phyloP scores from a whole-genome alignment of 108 stramenopile species.

The Fistulifera solaris region DNA sequence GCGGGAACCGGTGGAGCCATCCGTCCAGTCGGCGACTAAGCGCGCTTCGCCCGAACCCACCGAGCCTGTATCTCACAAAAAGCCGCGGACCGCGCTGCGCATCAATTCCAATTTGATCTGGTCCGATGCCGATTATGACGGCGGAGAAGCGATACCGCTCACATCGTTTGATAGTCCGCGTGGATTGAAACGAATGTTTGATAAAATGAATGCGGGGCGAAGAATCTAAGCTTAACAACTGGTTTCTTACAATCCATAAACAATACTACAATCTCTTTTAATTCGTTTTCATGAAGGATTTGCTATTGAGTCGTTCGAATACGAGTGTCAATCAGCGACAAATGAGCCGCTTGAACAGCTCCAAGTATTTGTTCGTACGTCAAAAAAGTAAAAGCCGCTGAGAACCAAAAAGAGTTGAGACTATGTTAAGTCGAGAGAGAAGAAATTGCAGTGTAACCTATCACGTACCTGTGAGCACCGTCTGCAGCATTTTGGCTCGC shows the following conservation, averaged over 20 bases:
- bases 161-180: conserved; percentile 10
- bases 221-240: conserved; percentile 6
- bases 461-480: conserved; percentile 71
- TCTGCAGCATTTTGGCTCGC: conserved; percentile 85
- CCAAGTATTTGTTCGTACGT: conserved; percentile 81
- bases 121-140: conserved; percentile 9
- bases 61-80: neutral
- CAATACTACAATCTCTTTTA: neutral
- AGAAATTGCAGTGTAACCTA: no score
- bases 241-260: neutral
- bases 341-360: conserved; percentile 15
- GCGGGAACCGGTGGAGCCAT: neutral
- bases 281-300: neutral
- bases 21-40: neutral
- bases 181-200: conserved; percentile 11
- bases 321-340: neutral
- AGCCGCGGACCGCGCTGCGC: conserved; percentile 6
- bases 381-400: conserved; percentile 66
- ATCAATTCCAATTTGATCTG: conserved; percentile 13
- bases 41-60: neutral
- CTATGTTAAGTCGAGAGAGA: no score
- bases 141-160: conserved; percentile 8
- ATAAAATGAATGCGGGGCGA: conserved; percentile 4
- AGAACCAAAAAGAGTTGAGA: no score
- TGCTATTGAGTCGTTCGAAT: neutral